Conservation (phyloP, 2,329 filamentous ascomycete species). For the Diaporthe sp. region DNA sequence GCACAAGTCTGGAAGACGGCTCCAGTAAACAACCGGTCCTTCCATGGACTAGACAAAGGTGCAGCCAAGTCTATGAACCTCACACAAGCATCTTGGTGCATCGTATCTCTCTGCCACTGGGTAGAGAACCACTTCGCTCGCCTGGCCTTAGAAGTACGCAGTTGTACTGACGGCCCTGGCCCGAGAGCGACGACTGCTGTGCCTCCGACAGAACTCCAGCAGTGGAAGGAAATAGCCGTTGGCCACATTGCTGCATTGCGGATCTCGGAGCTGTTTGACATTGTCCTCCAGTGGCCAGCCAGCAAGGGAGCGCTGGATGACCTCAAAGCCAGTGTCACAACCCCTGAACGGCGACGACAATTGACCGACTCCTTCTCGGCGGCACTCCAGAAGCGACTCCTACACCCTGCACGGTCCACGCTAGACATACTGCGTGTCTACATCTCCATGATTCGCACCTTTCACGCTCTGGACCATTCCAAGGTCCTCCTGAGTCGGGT, state of each 20-base stretch:
- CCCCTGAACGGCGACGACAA: constrained; percentile 76
- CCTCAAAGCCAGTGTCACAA: constrained; percentile 78
- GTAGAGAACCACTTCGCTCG: constrained; percentile 76
- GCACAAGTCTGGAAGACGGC: constrained; percentile 71
- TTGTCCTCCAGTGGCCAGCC: constrained; percentile 81
- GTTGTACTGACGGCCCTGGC: constrained; percentile 55
- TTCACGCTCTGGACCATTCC: constrained; percentile 81
- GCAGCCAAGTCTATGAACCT: constrained; percentile 44
- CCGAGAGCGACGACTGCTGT: constrained; percentile 54
- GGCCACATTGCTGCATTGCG: constrained; percentile 77
- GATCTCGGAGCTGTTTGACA: constrained; percentile 82
- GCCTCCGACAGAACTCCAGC: constrained; percentile 70
- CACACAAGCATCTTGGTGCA: constrained; percentile 66
- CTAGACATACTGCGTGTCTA: constrained; percentile 83
- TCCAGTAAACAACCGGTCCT: constrained; percentile 43
- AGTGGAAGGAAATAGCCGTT: constrained; percentile 79
- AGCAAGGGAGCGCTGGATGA: constrained; percentile 82
- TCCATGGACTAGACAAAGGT: constrained; percentile 38
- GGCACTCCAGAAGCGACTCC: constrained; percentile 74
- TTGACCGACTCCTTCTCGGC: constrained; percentile 79
- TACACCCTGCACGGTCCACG: constrained; percentile 83
- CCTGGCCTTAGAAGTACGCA: constrained; percentile 73
- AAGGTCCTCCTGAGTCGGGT: constrained; percentile 84
- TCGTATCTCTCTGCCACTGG: constrained; percentile 75
- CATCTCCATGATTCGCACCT: constrained; percentile 83